Evolutionary conservation across 2,329 filamentous ascomycete genomes (phyloP).

Genomic region (Talaromyces sp.): DNA sequence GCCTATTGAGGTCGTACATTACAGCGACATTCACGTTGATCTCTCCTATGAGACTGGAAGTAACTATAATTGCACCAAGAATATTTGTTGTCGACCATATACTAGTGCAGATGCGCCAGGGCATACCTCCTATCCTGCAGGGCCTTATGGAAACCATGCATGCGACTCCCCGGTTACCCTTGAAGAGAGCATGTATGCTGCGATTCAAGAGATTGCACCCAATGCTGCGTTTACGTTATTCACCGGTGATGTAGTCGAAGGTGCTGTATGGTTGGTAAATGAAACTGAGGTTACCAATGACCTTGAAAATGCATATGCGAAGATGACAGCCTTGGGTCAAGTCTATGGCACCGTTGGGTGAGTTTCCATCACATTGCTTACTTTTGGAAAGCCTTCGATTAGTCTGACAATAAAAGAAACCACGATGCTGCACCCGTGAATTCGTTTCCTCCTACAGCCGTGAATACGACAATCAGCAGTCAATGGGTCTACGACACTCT

Average conservation of each 20-base stretch:
- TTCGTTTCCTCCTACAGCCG: constrained; percentile 44
- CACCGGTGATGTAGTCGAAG: constrained; percentile 57
- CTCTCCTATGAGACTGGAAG: constrained; percentile 53
- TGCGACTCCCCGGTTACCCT: constrained; percentile 52
- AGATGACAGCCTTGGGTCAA: constrained; percentile 44
- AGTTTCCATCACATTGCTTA: background rate
- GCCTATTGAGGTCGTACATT: constrained; percentile 56
- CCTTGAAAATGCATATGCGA: constrained; percentile 46
- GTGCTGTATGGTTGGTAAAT: constrained; percentile 40
- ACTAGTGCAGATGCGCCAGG: constrained; percentile 48
- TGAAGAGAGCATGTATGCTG: constrained; percentile 52
- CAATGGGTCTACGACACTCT: constrained; percentile 54
- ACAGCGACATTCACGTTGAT: constrained; percentile 60
- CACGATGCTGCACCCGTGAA: constrained; percentile 54
- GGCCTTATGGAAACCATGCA: constrained; percentile 50
- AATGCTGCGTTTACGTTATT: constrained; percentile 52
- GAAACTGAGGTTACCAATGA: constrained; percentile 33
- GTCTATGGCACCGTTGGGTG: constrained; percentile 52
- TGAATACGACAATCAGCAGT: constrained; percentile 38
- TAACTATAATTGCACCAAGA: constrained; percentile 55
- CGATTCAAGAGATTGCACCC: constrained; percentile 41
- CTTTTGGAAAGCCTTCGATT: background rate
- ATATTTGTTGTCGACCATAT: constrained; percentile 58
- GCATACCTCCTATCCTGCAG: constrained; percentile 48
- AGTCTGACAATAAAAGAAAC: constrained; percentile 33